phyloP scores from a whole-genome alignment of 179 eudicot genomes.

The Silene coronaria region DNA sequence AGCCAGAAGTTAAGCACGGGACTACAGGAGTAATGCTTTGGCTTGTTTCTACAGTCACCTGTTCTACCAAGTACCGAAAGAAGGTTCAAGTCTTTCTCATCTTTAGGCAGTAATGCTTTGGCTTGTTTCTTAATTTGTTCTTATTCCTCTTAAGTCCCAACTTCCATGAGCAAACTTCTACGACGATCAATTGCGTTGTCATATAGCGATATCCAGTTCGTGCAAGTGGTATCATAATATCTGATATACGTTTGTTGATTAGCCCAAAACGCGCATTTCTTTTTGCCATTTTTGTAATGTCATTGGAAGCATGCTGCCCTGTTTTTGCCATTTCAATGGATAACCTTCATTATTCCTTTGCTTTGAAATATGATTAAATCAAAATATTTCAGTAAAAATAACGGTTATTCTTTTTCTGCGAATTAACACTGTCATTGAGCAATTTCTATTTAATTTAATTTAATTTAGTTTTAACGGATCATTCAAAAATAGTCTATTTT shows the following conservation, averaged over 20 bases:
- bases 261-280: not conserved
- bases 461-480: not conserved
- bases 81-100: slow-evolving; percentile 10
- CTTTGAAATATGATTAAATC: not conserved
- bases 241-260: not conserved
- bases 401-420: not conserved
- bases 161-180: slow-evolving; percentile 16
- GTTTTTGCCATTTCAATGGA: not conserved
- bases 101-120: slow-evolving; percentile 12
- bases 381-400: not conserved
- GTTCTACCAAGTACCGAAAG: slow-evolving; percentile 19
- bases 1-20: slow-evolving; percentile 9
- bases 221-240: slow-evolving; percentile 10
- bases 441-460: too few species aligned
- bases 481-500: not conserved
- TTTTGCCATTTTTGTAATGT: slow-evolving; percentile 2
- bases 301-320: not conserved
- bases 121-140: slow-evolving; percentile 15
- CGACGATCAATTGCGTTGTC: slow-evolving; percentile 11
- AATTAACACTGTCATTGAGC: too few species aligned
- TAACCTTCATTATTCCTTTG: not conserved
- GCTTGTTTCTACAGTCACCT: slow-evolving; percentile 20
- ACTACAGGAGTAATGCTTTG: slow-evolving; percentile 6
- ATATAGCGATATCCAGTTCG: not conserved
- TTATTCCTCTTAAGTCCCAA: slow-evolving; percentile 2